Evolutionary conservation across 208 protist genomes (phyloP).

Genomic region (Acanthamoeba healyi): DNA sequence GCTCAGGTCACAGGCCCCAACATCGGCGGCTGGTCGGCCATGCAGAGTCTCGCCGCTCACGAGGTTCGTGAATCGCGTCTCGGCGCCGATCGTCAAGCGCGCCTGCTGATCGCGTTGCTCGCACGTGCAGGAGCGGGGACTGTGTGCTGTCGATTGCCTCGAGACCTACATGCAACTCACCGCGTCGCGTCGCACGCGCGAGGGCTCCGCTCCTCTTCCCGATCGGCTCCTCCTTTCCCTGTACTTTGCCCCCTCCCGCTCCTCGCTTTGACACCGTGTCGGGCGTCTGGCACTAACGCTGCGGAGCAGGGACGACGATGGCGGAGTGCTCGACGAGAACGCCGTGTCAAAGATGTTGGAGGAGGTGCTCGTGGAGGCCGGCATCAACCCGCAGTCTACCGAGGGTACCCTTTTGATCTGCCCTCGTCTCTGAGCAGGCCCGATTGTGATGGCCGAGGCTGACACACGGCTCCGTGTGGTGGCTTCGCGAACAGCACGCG

Average conservation of each 20-base stretch:
- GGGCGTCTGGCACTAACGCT: neutral
- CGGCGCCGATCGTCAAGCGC: too few relatives aligned
- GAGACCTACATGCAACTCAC: neutral
- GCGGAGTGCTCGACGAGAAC: constrained; percentile 8
- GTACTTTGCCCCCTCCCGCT: neutral
- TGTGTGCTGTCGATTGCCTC: neutral
- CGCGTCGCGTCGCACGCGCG: neutral
- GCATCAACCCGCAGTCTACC: neutral
- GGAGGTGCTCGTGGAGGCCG: constrained; percentile 17
- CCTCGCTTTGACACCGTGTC: too few relatives aligned
- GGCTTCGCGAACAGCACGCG: neutral
- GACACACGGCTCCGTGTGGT: too few relatives aligned
- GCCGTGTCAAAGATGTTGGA: neutral
- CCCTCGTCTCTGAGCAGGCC: too few relatives aligned
- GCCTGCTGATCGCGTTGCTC: neutral
- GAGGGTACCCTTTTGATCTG: constrained; percentile 23
- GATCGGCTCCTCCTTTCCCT: neutral
- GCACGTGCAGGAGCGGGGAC: neutral
- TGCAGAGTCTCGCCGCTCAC: neutral
- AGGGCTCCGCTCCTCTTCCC: neutral
- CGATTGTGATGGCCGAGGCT: too few relatives aligned
- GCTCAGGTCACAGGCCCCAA: neutral
- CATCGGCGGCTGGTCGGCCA: neutral
- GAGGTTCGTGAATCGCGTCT: neutral
- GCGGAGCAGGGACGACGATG: neutral